These are phyloP conservation scores for Sphaerobolus stellatus DNA, from an alignment of 1,284 basidiomycete genomes.

Conservation along the genomic window DNA sequence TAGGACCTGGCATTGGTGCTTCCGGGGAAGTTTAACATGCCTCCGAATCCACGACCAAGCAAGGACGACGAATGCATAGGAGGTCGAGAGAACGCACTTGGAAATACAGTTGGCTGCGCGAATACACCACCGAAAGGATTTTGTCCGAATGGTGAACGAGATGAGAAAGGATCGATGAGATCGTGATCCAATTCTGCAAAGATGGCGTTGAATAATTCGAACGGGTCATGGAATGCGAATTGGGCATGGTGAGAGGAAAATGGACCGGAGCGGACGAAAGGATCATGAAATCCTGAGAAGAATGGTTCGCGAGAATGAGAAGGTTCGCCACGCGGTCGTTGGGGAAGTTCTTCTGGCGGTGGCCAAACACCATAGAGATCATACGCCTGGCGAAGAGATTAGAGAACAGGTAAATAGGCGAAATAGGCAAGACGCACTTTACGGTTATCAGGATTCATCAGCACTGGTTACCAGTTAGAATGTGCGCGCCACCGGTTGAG, in stretches of 20 bases:
- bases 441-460: constrained; percentile 43
- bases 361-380: constrained; percentile 72
- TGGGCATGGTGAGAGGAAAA: constrained; percentile 9
- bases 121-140: constrained; percentile 16
- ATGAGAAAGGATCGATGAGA: constrained; percentile 19
- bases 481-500: background rate
- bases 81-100: background rate
- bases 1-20: constrained; percentile 10
- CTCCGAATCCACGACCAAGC: too few species aligned
- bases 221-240: constrained; percentile 64
- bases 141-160: constrained; percentile 5
- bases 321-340: constrained; percentile 21
- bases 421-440: constrained; percentile 28
- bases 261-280: constrained; percentile 21
- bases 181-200: constrained; percentile 46
- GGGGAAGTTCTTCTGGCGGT: constrained; percentile 44
- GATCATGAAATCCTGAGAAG: constrained; percentile 23
- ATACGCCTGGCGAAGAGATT: constrained; percentile 47
- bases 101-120: background rate
- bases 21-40: background rate
- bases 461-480: constrained; percentile 22
- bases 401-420: background rate
- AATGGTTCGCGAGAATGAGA: constrained; percentile 25
- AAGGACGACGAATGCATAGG: background rate
- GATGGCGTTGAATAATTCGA: constrained; percentile 65